Evolutionary conservation across 2,329 filamentous ascomycete genomes (phyloP), one percentile per base, ranked within the genome.

Genomic region (Talaromyces sp.): DNA sequence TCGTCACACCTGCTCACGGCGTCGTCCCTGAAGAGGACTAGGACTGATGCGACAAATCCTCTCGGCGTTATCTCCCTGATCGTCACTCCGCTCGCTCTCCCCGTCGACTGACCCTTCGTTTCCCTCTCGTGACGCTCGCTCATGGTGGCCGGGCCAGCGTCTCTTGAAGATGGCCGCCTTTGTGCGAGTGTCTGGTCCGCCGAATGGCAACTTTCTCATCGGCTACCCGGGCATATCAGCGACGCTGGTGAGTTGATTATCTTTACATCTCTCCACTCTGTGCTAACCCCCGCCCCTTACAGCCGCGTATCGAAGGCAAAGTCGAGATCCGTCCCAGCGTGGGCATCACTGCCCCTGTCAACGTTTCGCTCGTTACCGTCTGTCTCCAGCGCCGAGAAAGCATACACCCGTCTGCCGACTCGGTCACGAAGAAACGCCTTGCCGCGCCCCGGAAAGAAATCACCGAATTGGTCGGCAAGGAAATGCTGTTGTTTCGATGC

Each of bases 171-270:
- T 88, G 82, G 85, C 89, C 78, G 90, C 90, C 75, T 91, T 91
- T 78, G 95, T 99, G 81, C 90, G 95, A 84, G 92, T 99, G 79
- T 96, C 92, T 68, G 95, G 95, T 75, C 93, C 93, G 75, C 93
- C 95, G 70, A 99, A 99, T 80, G 95, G 92, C 79, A 95, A 91
- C 79, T 97, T 96, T 75, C 84, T 98, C 67, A 92, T 98, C 69
- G 95, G 95, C 70, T 99, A 98, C 78, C 95, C 95, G 61, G 95
- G 95, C 69, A 98, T 99, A 77, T 97, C 94, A 61, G 95, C 95
- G 72, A 99, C 95, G 42, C 79, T 97, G 86, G 93, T 97, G 85
- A 79, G 91, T 86, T 33, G 6, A 5, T 36, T 12, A 5, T 7
- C 53, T 18, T 36, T 7, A 6, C 5, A 51, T 30, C n/a, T 47